Percentiles rank a stretch among this genome's conserved stretches.
Evolutionary conservation across 768 basidiomycete species (phyloP).

Genomic region (Podaxis rugospora): DNA sequence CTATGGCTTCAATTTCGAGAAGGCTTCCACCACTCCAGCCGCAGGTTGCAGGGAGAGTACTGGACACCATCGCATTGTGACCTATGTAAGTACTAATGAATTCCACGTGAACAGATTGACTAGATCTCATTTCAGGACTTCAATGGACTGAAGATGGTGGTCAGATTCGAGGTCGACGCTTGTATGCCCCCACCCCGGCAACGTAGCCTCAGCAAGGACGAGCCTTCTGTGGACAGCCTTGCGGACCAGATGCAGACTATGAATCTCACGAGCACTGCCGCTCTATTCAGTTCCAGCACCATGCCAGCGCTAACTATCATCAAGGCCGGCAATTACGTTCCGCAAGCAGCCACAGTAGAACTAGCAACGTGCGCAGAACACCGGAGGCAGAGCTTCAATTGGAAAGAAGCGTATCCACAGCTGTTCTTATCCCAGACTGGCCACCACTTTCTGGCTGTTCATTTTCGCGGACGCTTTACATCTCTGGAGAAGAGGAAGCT

Average conservation of each 20-base stretch:
- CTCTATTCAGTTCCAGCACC: conserved; percentile 15
- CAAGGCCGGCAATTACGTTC: conserved; percentile 31
- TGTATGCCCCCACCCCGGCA: conserved; percentile 21
- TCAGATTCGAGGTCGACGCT: conserved; percentile 26
- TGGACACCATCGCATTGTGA: conserved; percentile 60
- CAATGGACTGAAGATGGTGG: conserved; percentile 34
- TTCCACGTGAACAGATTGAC: not conserved
- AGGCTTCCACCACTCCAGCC: conserved; percentile 43
- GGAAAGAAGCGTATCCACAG: conserved; percentile 62
- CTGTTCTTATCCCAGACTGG: conserved; percentile 66
- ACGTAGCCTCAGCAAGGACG: conserved; percentile 19
- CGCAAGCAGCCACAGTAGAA: conserved; percentile 41
- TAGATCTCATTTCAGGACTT: conserved; percentile 38
- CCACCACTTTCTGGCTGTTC: conserved; percentile 55
- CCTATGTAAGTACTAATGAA: conserved; percentile 46
- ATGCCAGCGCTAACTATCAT: conserved; percentile 20
- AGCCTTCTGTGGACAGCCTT: conserved; percentile 31
- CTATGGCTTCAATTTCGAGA: conserved; percentile 63
- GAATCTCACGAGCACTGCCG: conserved; percentile 20
- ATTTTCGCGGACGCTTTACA: conserved; percentile 49
- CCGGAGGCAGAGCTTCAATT: conserved; percentile 34
- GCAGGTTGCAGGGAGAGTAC: conserved; percentile 44
- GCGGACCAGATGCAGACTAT: conserved; percentile 27
- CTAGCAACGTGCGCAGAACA: conserved; percentile 38
- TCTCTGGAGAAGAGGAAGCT: conserved; percentile 45